These are phyloP conservation scores for Vaucheria bursata DNA, from an alignment of 352 stramenopile genomes.

Conservation along the genomic window DNA sequence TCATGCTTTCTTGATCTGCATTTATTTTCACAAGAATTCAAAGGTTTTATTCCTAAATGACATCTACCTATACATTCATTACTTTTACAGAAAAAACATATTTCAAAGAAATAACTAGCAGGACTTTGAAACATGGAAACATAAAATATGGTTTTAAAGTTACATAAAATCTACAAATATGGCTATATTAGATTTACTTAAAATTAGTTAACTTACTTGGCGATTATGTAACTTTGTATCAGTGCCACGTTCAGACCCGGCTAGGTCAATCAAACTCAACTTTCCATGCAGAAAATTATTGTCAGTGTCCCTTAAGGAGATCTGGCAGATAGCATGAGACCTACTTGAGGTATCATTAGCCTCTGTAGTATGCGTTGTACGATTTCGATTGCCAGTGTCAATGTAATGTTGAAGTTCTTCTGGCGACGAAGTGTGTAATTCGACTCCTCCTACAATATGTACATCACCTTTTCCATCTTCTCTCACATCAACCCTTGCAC, in stretches of 20 bases:
- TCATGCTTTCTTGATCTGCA: too few species aligned
- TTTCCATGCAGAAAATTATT: constrained; percentile 67
- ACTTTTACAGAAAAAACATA: too few species aligned
- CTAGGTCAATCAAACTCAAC: constrained; percentile 88
- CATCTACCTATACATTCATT: too few species aligned
- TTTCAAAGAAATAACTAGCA: too few species aligned
- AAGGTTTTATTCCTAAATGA: too few species aligned
- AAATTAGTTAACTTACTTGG: too few species aligned
- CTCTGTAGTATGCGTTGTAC: constrained; percentile 84
- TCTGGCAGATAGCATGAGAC: constrained; percentile 52
- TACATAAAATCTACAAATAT: too few species aligned
- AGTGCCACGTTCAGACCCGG: constrained; percentile 82
- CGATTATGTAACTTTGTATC: constrained; percentile 93
- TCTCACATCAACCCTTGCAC: constrained; percentile 81
- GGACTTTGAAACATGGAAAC: too few species aligned
- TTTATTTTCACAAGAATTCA: too few species aligned
- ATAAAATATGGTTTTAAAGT: too few species aligned
- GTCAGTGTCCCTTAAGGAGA: constrained; percentile 17
- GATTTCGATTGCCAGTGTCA: constrained; percentile 70
- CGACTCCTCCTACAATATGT: constrained; percentile 81
- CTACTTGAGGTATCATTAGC: constrained; percentile 6
- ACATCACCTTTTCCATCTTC: constrained; percentile 91
- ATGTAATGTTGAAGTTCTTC: constrained; percentile 81
- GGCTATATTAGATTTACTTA: too few species aligned
- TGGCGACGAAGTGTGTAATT: constrained; percentile 70